These are phyloP conservation scores for Mycosphaerella sp. DNA, from an alignment of 2,329 filamentous ascomycete species.

Conservation along the genomic window DNA sequence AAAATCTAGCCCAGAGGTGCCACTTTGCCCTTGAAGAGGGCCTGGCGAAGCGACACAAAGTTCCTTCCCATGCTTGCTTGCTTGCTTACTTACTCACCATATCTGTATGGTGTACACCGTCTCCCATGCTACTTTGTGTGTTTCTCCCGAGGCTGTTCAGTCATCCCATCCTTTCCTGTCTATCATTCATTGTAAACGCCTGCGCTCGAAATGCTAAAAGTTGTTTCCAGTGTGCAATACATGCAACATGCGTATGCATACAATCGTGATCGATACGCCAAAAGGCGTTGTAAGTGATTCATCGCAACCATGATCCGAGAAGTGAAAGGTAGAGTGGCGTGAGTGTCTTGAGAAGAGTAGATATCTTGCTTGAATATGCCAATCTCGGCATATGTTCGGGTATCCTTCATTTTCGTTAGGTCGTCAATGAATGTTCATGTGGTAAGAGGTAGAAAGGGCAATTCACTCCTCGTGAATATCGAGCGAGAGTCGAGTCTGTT, in stretches of 20 bases:
- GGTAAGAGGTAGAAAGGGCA: constrained; percentile 4
- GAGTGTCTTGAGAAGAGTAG: background rate
- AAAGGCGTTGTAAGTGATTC: constrained; percentile 1
- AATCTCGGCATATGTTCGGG: constrained; percentile 3
- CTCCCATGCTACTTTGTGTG: background rate
- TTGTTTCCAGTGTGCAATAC: background rate
- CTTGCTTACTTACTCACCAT: background rate
- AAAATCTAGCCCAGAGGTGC: too few relatives aligned
- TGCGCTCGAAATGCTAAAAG: constrained; percentile 13
- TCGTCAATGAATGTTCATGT: constrained; percentile 10
- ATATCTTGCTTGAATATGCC: constrained; percentile 1
- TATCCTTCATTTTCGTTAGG: constrained; percentile 11
- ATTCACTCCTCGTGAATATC: constrained; percentile 25
- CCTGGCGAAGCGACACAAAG: background rate
- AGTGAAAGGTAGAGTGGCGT: constrained; percentile 15
- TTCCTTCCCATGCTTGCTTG: background rate
- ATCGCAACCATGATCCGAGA: constrained; percentile 14
- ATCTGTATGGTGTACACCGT: background rate
- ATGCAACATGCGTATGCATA: constrained; percentile 7
- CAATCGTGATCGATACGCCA: constrained; percentile 2
- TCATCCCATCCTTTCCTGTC: constrained; percentile 10
- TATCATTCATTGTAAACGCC: constrained; percentile 8
- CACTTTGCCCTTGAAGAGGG: too few relatives aligned
- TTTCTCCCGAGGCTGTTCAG: constrained; percentile 7
- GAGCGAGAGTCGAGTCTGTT: constrained; percentile 17